Percentiles rank a stretch among this genome's conserved stretches.
These are phyloP conservation scores for Luzula sylvatica DNA, from an alignment of 176 grass and related monocot species.

Conservation along the genomic window DNA sequence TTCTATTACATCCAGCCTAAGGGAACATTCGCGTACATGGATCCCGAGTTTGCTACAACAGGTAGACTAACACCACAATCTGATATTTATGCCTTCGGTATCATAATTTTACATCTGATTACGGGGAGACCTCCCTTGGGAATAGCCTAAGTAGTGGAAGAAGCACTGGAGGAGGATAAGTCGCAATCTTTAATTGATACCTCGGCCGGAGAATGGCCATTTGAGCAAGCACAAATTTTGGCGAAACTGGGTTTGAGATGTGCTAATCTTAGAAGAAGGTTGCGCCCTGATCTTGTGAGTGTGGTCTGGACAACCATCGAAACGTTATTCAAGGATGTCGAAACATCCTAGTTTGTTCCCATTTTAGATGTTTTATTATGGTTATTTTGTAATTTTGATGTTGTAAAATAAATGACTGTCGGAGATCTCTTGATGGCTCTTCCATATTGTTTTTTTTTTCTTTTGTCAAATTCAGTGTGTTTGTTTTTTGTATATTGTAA, in stretches of 20 bases:
- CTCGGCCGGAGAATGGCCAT: constrained; percentile 19
- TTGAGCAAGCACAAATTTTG: constrained; percentile 19
- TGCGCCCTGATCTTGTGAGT: constrained; percentile 8
- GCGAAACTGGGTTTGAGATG: constrained; percentile 17
- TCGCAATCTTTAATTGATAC: constrained; percentile 14
- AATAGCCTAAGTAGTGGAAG: constrained; percentile 45
- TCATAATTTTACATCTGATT: constrained; percentile 50
- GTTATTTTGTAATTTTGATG: too few species aligned
- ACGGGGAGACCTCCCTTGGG: constrained; percentile 49
- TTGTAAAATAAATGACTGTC: too few species aligned
- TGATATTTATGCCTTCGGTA: constrained; percentile 66
- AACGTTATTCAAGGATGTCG: too few species aligned
- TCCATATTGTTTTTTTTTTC: too few species aligned
- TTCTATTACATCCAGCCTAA: constrained; percentile 44
- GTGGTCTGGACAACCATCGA: constrained; percentile 18
- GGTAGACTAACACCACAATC: constrained; percentile 45
- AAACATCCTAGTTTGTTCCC: too few species aligned
- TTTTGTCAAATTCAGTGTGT: too few species aligned
- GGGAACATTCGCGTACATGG: constrained; percentile 68
- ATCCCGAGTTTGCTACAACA: constrained; percentile 55
- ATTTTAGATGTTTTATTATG: too few species aligned
- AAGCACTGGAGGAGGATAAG: constrained; percentile 31
- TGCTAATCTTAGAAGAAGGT: background rate
- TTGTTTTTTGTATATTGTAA: too few species aligned
- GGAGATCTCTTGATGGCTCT: too few species aligned